Evolutionary conservation across 1,139 yeast genomes (phyloP), one percentile per base, ranked within the genome.

Genomic region (Blastobotrys elegans): DNA sequence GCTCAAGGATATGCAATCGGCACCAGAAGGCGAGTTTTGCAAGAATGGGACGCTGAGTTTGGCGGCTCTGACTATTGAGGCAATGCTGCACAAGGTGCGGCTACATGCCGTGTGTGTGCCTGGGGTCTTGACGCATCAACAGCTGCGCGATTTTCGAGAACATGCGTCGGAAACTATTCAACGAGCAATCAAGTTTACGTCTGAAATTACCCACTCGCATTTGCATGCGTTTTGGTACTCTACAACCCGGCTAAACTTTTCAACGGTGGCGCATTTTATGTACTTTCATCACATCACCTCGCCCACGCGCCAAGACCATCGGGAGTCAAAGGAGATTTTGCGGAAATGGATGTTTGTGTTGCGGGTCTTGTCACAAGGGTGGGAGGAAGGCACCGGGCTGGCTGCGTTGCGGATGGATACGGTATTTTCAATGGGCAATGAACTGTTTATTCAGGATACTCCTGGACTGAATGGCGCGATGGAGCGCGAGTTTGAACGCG

Each of bases 381-480:
- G 66, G 70, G 68, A 63, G 38, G 70, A 67, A 46, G 70, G 70
- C 18, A 60, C 69, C 7, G 69, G 69, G 7, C 51, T 66, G 18
- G 70, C 70, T 0, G 60, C 61, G 0, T 56, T 64, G 44, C 53
- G 69, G 10, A 61, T 67, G 57, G 69, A 66, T 40, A 54, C 66
- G 2, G 60, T 66, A 5, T 64, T 65, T 39, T 60, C 64, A 56
- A 57, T 57, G 54, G 68, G 66, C 26, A 54, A 53, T 18, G 53
- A 51, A 7, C 46, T 59, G 31, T 56, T 59, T 39, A 48, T 17
- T 22, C 43, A 44, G 13, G 41, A 44, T 2, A 49, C 52, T 2
- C 52, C 52, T 2, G 52, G 52, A 2, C 35, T 49, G 22, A 46
- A 47, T 32, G 52, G 52, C 10, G 48, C 29, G 10, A 39, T 43